phyloP scores from a whole-genome alignment of 306 rosid species.

The Ormosia emarginata region DNA sequence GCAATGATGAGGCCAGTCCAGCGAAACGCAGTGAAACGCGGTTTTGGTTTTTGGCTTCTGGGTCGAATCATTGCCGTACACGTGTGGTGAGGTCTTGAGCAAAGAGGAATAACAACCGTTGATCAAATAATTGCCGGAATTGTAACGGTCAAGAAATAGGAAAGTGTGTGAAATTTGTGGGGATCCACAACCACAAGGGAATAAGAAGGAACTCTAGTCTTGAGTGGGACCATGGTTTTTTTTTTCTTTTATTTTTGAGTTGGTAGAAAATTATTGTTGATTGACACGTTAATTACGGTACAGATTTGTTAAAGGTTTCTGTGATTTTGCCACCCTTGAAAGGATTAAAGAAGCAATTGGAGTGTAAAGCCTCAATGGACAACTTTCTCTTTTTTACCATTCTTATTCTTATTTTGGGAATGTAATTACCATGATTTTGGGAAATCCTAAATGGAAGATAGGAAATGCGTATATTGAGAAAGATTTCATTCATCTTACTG shows the following conservation, averaged over 20 bases:
- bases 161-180: neutral
- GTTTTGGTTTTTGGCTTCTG: neutral
- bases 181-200: slow-evolving; percentile 12
- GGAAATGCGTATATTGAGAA: no score
- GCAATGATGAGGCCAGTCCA: neutral
- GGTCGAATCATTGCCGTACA: neutral
- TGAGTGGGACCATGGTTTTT: neutral
- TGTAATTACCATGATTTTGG: neutral
- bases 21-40: neutral
- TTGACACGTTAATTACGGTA: slow-evolving; percentile 6
- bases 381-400: slow-evolving; percentile 13
- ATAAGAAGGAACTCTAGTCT: neutral
- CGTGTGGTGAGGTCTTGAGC: neutral
- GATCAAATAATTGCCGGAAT: neutral
- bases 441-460: neutral
- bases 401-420: neutral
- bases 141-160: slow-evolving; percentile 33
- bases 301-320: neutral
- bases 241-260: neutral
- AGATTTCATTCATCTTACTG: no score
- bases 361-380: neutral
- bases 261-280: neutral
- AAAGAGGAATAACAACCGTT: neutral
- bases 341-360: neutral
- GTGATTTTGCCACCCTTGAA: neutral